These are phyloP conservation scores for Zygnema cylindricum DNA, from an alignment of 139 green algal species.

Conservation along the genomic window DNA sequence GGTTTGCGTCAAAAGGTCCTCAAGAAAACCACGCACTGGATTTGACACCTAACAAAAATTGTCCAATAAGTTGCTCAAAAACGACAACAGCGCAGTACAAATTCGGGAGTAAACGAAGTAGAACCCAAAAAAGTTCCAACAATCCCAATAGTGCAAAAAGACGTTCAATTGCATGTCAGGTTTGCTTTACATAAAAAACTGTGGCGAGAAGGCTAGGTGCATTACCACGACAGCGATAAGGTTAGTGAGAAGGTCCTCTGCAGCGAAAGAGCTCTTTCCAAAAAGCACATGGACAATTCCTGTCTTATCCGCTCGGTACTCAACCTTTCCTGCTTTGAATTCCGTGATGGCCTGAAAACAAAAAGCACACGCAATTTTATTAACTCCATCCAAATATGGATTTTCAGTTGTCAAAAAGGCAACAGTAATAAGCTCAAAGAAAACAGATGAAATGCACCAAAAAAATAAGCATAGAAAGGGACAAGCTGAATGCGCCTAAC, in stretches of 20 bases:
- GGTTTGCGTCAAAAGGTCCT: too few relatives aligned
- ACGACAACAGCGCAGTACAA: background rate
- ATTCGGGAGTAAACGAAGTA: background rate
- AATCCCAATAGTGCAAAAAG: constrained; percentile 1
- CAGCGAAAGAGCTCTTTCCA: constrained; percentile 86
- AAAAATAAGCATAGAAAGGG: too few relatives aligned
- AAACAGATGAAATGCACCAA: too few relatives aligned
- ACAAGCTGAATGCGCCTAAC: too few relatives aligned
- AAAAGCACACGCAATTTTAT: too few relatives aligned
- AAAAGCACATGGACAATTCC: constrained; percentile 97
- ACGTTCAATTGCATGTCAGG: too few relatives aligned
- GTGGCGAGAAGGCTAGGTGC: background rate
- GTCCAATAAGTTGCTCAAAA: background rate
- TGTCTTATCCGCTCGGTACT: constrained; percentile 97
- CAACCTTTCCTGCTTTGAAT: constrained; percentile 99
- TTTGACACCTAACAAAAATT: too few relatives aligned
- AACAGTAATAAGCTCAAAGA: too few relatives aligned
- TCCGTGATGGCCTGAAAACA: constrained; percentile 89
- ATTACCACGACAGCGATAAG: constrained; percentile 81
- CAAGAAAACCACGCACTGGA: too few relatives aligned
- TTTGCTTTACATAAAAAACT: too few relatives aligned
- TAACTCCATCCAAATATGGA: too few relatives aligned
- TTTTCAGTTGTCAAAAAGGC: too few relatives aligned
- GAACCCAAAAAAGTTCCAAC: background rate
- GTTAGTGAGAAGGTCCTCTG: constrained; percentile 89